A percentile compares a stretch with the other conserved stretches of the same genome.
phyloP scores from a whole-genome alignment of 169 alveolate genomes.

The Perkinsus chesapeaki region DNA sequence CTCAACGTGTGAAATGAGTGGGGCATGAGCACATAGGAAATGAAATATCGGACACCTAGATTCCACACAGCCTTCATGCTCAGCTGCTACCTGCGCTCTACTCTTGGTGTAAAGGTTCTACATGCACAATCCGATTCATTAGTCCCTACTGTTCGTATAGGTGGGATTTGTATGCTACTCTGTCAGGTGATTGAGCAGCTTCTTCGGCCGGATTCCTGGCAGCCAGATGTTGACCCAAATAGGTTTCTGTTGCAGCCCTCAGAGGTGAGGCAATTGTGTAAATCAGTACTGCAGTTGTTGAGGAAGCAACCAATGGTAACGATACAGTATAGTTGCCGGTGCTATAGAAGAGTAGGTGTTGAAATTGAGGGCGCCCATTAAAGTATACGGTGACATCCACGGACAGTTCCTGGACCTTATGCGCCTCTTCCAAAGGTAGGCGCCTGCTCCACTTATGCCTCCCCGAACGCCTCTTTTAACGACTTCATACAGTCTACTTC shows the following conservation, averaged over 20 bases:
- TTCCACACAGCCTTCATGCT: no score
- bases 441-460: no score
- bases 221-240: background rate
- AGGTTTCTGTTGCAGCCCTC: background rate
- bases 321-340: slow-evolving; percentile 40
- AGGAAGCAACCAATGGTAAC: slow-evolving; percentile 26
- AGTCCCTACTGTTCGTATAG: no score
- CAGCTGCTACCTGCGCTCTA: no score
- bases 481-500: no score
- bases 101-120: no score
- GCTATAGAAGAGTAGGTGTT: slow-evolving; percentile 90
- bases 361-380: slow-evolving; percentile 90
- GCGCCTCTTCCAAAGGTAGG: slow-evolving; percentile 74
- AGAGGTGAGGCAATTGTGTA: background rate
- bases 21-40: no score
- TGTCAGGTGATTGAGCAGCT: background rate
- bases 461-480: no score
- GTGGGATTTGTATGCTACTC: background rate
- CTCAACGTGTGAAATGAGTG: no score
- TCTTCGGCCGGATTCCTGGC: background rate
- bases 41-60: slow-evolving; percentile 19
- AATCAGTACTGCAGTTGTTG: slow-evolving; percentile 32
- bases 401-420: slow-evolving; percentile 96
- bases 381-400: slow-evolving; percentile 97
- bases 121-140: no score